Evolutionary conservation across 1,284 basidiomycete species (phyloP).

Genomic region (Psilocybe mexicana): DNA sequence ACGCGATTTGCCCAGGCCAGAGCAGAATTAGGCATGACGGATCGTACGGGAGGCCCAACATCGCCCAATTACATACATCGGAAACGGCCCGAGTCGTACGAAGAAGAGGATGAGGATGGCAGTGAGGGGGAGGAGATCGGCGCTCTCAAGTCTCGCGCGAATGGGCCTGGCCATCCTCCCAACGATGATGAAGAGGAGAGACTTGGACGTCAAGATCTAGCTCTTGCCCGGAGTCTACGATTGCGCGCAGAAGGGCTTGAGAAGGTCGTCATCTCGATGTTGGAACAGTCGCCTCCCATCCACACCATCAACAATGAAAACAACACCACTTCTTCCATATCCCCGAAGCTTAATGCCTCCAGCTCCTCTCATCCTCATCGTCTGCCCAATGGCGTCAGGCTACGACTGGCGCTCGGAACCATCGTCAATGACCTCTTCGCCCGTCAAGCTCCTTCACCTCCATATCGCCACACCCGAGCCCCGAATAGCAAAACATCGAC

Average conservation of each 20-base stretch:
- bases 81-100: slow-evolving; percentile 69
- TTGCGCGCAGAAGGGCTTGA: slow-evolving; percentile 76
- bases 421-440: slow-evolving; percentile 80
- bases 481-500: slow-evolving; percentile 25
- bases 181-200: slow-evolving; percentile 62
- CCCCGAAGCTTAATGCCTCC: slow-evolving; percentile 39
- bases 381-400: slow-evolving; percentile 77
- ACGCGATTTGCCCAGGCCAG: slow-evolving; percentile 81
- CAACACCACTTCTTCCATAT: slow-evolving; percentile 47
- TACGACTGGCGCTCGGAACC: slow-evolving; percentile 68
- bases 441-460: slow-evolving; percentile 58
- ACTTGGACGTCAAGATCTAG: slow-evolving; percentile 56
- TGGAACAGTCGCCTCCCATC: slow-evolving; percentile 68
- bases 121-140: slow-evolving; percentile 65
- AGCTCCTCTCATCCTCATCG: slow-evolving; percentile 49
- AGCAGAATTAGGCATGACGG: slow-evolving; percentile 79
- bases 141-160: slow-evolving; percentile 52
- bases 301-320: slow-evolving; percentile 55
- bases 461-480: slow-evolving; percentile 45
- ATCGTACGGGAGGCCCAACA: slow-evolving; percentile 65
- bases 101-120: slow-evolving; percentile 64
- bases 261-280: slow-evolving; percentile 77
- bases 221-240: slow-evolving; percentile 59
- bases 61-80: slow-evolving; percentile 58
- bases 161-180: slow-evolving; percentile 50